Conservation (phyloP, 2,329 filamentous ascomycete genomes). For the Aspergillus arachidicola region DNA sequence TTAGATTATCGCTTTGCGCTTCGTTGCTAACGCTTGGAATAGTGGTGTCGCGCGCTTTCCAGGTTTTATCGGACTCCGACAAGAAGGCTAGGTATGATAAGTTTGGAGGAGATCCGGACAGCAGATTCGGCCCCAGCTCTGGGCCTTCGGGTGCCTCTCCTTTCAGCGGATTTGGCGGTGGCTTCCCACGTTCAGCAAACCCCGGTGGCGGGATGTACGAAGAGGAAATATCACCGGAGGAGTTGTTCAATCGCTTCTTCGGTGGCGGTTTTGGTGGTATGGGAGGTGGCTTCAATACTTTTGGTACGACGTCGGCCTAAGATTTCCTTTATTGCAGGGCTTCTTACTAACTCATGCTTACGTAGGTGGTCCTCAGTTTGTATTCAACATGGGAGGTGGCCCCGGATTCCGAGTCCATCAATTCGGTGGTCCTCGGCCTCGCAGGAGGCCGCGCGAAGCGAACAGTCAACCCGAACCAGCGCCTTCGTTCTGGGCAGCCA, state of each 20-base stretch:
- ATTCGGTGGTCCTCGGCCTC: conserved; percentile 79
- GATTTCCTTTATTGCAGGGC: background rate
- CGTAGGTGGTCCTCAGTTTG: conserved; percentile 75
- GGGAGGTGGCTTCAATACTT: conserved; percentile 64
- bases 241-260: conserved; percentile 97
- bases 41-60: conserved; percentile 91
- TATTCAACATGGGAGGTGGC: conserved; percentile 92
- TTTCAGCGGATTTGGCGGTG: conserved; percentile 51
- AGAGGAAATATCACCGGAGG: conserved; percentile 92
- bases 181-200: conserved; percentile 49
- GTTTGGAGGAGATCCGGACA: conserved; percentile 91
- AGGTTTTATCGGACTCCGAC: conserved; percentile 87
- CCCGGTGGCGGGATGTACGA: conserved; percentile 70
- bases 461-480: conserved; percentile 57
- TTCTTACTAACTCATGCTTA: conserved; percentile 10
- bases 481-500: conserved; percentile 57
- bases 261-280: conserved; percentile 63
- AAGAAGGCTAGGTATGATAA: conserved; percentile 88
- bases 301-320: conserved; percentile 55
- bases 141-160: conserved; percentile 44
- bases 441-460: conserved; percentile 71
- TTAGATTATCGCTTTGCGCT: background rate
- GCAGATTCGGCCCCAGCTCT: conserved; percentile 67
- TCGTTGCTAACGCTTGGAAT: conserved; percentile 63
- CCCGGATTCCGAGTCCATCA: conserved; percentile 93